phyloP scores from a whole-genome alignment of 1,284 basidiomycete species.

The Amylostereum areolatum region DNA sequence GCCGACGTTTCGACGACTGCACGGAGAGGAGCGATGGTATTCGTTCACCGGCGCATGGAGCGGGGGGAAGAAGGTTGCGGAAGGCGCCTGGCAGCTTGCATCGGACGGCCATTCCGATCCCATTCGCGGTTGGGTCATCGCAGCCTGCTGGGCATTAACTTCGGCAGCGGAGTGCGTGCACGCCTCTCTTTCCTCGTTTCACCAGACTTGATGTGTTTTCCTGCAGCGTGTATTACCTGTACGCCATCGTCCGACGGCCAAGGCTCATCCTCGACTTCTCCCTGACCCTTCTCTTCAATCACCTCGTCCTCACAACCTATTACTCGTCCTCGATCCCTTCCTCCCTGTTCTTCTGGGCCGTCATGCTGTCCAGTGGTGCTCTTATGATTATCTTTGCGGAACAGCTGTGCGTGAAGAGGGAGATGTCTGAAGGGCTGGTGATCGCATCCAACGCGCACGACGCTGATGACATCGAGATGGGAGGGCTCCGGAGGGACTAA shows the following conservation, averaged over 20 bases:
- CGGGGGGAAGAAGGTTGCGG: slow-evolving; percentile 64
- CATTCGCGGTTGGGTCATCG: slow-evolving; percentile 82
- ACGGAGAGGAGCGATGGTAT: slow-evolving; percentile 58
- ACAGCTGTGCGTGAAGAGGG: slow-evolving; percentile 87
- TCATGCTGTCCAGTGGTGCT: slow-evolving; percentile 67
- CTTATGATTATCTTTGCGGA: slow-evolving; percentile 81
- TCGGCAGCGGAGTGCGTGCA: slow-evolving; percentile 72
- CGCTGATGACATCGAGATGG: slow-evolving; percentile 53
- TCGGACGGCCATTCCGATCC: slow-evolving; percentile 66
- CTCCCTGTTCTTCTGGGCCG: slow-evolving; percentile 84
- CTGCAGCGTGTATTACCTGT: slow-evolving; percentile 80
- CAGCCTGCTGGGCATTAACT: slow-evolving; percentile 75
- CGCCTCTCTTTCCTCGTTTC: slow-evolving; percentile 2
- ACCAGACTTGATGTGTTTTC: background rate
- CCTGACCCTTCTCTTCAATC: slow-evolving; percentile 84
- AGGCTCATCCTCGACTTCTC: slow-evolving; percentile 94
- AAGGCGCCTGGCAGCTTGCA: slow-evolving; percentile 41
- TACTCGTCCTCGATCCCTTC: slow-evolving; percentile 86
- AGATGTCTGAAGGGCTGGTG: slow-evolving; percentile 84
- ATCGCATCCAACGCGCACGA: slow-evolving; percentile 37
- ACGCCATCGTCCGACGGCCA: slow-evolving; percentile 82
- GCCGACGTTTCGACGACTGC: slow-evolving; percentile 62
- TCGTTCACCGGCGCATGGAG: slow-evolving; percentile 71
- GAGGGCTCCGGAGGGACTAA: slow-evolving; percentile 33
- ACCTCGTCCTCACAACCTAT: slow-evolving; percentile 88